Evolutionary conservation across 768 basidiomycete genomes (phyloP).

Genomic region (Thelephora ganbajun): DNA sequence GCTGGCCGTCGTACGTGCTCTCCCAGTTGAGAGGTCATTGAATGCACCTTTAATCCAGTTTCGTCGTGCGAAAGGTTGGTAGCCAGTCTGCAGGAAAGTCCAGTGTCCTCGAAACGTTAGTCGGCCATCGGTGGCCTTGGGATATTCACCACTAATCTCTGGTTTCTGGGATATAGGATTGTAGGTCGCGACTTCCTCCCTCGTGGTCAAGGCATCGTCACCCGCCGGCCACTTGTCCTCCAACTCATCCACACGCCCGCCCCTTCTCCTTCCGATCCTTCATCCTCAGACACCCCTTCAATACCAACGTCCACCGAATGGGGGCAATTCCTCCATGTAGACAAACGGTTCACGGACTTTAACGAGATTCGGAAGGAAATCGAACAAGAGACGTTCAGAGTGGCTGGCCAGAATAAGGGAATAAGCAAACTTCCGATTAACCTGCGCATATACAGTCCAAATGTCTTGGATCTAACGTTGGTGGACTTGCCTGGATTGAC

Average conservation of each 20-base stretch:
- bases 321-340: conserved; percentile 94
- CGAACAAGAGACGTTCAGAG: conserved; percentile 92
- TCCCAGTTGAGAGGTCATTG: not conserved
- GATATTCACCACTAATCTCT: too few relatives aligned
- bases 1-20: conserved; percentile 61
- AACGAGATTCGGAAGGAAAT: conserved; percentile 91
- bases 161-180: conserved; percentile 30
- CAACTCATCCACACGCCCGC: conserved; percentile 89
- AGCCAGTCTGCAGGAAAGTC: conserved; percentile 97
- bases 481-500: conserved; percentile 96
- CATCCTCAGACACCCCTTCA: conserved; percentile 18
- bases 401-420: conserved; percentile 98
- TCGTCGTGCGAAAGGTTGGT: conserved; percentile 48
- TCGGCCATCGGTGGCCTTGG: conserved; percentile 9
- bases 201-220: conserved; percentile 88
- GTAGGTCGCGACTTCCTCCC: conserved; percentile 90
- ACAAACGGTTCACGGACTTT: conserved; percentile 95
- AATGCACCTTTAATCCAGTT: too few relatives aligned
- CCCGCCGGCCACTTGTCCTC: conserved; percentile 85
- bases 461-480: conserved; percentile 88
- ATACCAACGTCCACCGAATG: conserved; percentile 58
- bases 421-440: conserved; percentile 94
- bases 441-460: conserved; percentile 88
- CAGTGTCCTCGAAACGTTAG: conserved; percentile 89
- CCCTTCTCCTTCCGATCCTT: conserved; percentile 20